A percentile compares a stretch with the other conserved stretches of the same genome.
Evolutionary conservation across 768 basidiomycete species (phyloP).

Genomic region (Podaxis rugospora): DNA sequence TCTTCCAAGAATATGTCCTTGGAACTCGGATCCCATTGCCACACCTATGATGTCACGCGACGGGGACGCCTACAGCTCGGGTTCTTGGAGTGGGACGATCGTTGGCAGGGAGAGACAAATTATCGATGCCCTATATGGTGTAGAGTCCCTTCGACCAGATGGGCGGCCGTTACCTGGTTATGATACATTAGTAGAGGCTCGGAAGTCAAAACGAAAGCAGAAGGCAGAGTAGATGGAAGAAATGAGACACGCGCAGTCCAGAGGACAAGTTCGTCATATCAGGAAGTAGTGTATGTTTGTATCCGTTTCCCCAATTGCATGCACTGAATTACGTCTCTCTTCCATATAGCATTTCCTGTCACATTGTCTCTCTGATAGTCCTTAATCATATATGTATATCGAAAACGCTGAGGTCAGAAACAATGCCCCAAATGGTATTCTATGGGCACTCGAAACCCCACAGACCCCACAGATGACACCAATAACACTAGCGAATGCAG

Average conservation of each 20-base stretch:
- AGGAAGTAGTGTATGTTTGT: background rate
- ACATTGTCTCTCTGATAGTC: no score
- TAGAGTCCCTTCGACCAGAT: constrained; percentile 20
- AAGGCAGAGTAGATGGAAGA: background rate
- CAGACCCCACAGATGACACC: background rate
- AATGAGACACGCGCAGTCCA: background rate
- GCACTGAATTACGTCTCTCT: no score
- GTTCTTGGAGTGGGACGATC: constrained; percentile 24
- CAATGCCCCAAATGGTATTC: no score
- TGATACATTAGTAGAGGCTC: constrained; percentile 1
- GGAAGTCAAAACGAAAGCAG: background rate
- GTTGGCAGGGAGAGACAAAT: constrained; percentile 38
- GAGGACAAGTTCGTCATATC: background rate
- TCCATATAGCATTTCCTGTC: no score
- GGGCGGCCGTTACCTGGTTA: background rate
- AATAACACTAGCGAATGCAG: background rate
- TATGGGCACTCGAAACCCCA: no score
- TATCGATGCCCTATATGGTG: constrained; percentile 50
- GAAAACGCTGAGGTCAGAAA: no score
- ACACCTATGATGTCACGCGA: background rate
- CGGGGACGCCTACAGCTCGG: background rate
- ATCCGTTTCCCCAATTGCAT: background rate
- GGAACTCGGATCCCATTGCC: constrained; percentile 21
- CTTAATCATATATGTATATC: no score
- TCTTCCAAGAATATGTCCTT: constrained; percentile 35